Conservation (phyloP, 306 rosid species). For the Ormosia emarginata region DNA sequence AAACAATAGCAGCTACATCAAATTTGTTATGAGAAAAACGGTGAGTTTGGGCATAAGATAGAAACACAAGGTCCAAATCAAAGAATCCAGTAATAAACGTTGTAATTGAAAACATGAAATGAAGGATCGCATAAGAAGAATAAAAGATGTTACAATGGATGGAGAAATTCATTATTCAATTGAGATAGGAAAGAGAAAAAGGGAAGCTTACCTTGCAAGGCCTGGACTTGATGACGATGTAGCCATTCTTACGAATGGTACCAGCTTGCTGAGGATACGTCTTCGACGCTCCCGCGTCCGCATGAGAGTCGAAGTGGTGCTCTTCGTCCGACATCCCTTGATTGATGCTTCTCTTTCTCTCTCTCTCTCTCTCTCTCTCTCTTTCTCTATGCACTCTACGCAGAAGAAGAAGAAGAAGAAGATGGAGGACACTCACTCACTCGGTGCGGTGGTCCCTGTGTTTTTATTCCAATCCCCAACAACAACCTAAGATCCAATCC, state of each 20-base stretch:
- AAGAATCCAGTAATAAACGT: neutral
- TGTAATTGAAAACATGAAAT: neutral
- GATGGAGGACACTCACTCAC: neutral
- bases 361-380: neutral
- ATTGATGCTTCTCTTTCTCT: neutral
- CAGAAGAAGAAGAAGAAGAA: neutral
- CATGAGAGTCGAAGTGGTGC: slow-evolving; percentile 67
- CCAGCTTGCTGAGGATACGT: slow-evolving; percentile 73
- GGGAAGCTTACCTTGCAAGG: slow-evolving; percentile 56
- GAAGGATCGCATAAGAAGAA: neutral
- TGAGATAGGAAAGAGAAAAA: neutral
- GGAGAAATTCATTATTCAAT: neutral
- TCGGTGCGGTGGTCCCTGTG: slow-evolving; percentile 15
- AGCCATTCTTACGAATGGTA: slow-evolving; percentile 67
- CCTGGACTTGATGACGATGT: slow-evolving; percentile 63
- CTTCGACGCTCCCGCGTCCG: slow-evolving; percentile 71
- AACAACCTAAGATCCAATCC: neutral
- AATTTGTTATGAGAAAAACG: neutral
- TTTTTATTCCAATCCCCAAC: neutral
- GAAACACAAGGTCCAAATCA: neutral
- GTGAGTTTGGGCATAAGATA: neutral
- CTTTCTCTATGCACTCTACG: neutral
- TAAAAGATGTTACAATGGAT: neutral
- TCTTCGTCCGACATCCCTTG: slow-evolving; percentile 63
- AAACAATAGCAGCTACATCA: too few species aligned